A percentile compares a stretch with the other conserved stretches of the same genome.
These are phyloP conservation scores for Lentinula edodes DNA, from an alignment of 768 basidiomycete genomes.

Conservation along the genomic window DNA sequence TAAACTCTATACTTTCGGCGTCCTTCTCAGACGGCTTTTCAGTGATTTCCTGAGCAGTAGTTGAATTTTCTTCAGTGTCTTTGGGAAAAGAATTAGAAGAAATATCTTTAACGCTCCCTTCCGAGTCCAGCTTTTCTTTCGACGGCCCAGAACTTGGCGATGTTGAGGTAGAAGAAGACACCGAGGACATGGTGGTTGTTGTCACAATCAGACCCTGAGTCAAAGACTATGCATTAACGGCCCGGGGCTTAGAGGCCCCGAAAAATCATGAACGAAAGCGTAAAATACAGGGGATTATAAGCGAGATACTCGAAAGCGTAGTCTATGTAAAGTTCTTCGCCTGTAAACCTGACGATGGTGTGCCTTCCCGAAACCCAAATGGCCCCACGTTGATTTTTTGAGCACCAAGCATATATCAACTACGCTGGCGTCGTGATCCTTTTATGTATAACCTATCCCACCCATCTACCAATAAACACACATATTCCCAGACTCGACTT, in stretches of 20 bases:
- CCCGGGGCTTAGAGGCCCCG: not conserved
- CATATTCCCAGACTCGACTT: too few relatives aligned
- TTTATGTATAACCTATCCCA: not conserved
- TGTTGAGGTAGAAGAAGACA: not conserved
- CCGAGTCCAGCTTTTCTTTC: not conserved
- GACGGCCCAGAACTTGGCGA: conserved; percentile 1
- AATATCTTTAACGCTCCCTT: not conserved
- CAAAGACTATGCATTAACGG: too few relatives aligned
- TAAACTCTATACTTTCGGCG: conserved; percentile 5
- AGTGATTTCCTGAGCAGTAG: not conserved
- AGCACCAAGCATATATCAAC: not conserved
- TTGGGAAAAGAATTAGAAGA: not conserved
- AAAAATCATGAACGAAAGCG: not conserved
- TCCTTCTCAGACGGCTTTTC: not conserved
- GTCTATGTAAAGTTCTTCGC: not conserved
- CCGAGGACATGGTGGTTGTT: conserved; percentile 1
- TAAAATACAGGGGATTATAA: conserved; percentile 2
- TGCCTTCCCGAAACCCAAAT: not conserved
- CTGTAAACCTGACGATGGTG: not conserved
- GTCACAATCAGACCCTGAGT: not conserved
- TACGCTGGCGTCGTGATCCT: not conserved
- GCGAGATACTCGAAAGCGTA: not conserved
- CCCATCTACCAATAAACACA: not conserved
- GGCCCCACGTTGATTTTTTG: not conserved
- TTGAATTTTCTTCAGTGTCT: conserved; percentile 1